phyloP scores from a whole-genome alignment of 1,284 basidiomycete species.

The Pseudozyma sp. region DNA sequence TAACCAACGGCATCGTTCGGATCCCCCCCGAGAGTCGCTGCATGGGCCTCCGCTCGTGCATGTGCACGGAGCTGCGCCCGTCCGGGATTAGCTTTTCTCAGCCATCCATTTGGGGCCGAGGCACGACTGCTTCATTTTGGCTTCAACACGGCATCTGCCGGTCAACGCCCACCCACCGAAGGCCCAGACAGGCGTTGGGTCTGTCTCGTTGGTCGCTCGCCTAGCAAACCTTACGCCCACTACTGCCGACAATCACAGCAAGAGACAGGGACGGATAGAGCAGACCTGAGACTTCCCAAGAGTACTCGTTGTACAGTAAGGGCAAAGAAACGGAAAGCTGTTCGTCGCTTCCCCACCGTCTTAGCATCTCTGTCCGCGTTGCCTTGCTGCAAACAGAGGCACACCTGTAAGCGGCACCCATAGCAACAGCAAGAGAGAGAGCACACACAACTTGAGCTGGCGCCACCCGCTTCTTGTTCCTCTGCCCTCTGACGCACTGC shows the following conservation, averaged over 20 bases:
- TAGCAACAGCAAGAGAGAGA: conserved; percentile 6
- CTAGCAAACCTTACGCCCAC: background rate
- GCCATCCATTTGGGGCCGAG: conserved; percentile 5
- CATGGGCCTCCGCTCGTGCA: too few relatives aligned
- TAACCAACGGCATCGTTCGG: too few relatives aligned
- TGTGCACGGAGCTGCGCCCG: conserved; percentile 20
- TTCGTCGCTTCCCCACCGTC: conserved; percentile 14
- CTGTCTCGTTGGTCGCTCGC: background rate
- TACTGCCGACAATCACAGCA: conserved; percentile 2
- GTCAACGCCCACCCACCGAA: conserved; percentile 41
- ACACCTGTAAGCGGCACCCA: background rate
- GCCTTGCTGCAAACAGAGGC: conserved; percentile 16
- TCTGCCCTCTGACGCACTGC: background rate
- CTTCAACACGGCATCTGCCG: conserved; percentile 34
- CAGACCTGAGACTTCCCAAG: background rate
- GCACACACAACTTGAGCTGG: background rate
- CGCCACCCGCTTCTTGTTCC: background rate
- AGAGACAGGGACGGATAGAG: background rate
- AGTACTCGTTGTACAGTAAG: background rate
- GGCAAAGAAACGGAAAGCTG: background rate
- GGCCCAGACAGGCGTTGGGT: conserved; percentile 13
- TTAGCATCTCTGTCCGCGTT: conserved; percentile 2
- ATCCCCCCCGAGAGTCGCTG: too few relatives aligned
- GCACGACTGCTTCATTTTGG: conserved; percentile 16
- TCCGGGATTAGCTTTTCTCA: conserved; percentile 14